Evolutionary conservation across 2,329 filamentous ascomycete species (phyloP), one percentile per base, ranked within the genome.

Genomic region (Immersiporthe knoxdaviesiana): DNA sequence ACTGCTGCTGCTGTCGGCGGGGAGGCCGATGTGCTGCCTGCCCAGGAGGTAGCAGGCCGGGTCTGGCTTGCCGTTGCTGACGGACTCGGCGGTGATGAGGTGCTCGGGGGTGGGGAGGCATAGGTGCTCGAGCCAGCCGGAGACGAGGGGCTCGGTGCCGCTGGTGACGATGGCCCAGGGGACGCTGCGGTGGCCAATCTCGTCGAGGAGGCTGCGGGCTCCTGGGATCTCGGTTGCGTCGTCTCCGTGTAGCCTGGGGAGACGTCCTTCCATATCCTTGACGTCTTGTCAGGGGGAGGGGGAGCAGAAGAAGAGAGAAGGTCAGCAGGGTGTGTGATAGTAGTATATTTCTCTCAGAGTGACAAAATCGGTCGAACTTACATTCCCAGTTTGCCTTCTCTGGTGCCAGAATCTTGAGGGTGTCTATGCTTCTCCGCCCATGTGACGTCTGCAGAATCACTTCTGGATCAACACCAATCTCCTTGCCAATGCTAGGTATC

Each of bases 381-480:
- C 93, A 97, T 73, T 97, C 93, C 93, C 92, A 95, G 75, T 91
- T 97, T 56, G 96, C 96, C 78, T 93, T 93, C 74, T 92, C 90
- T 21, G 93, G 92, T 72, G 92, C 90, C 69, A 97, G 87, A 37
- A 94, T 83, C 78, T 88, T 88, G 69, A 99, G 85, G 2, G 92
- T 89, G 75, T 99, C 96, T 76, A 98, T 97, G 73, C 90, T 93
- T 69, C 96, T 85, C 70, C 95, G 89, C 71, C 96, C 96, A 80
- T 99, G 96, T 6, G 94, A 97, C 12, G 93, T 97, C 75, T 93
- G 87, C 35, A 98, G 86, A 75, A 99, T 98, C 60, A 91, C 87
- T 62, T 90, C 85, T n/a, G 93, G 92, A 73, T 93, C 88, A 30
- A 97, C 90, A 32, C 92, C 92, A 75, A 98, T 91, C 77, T 97